Evolutionary conservation across 179 eudicot species (phyloP), one percentile per base, ranked within the genome.

Genomic region (Patellifolia procumbens): DNA sequence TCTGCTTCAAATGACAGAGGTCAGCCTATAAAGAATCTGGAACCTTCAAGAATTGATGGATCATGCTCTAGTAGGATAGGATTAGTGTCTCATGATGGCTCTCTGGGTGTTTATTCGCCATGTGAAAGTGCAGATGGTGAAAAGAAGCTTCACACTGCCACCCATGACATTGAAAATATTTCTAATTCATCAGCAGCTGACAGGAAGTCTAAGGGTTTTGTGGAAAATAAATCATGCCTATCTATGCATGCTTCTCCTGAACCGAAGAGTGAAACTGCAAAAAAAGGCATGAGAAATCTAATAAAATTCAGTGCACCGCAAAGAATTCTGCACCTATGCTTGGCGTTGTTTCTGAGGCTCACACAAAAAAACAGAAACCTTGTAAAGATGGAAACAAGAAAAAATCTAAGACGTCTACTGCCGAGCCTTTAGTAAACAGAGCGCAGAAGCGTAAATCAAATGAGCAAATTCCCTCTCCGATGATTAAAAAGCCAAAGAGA

Each of bases 281-380:
- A 72, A 74, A 59, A 77, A 81, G 72, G 75, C 73, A 81, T 58
- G 83, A 80, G 73, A 56, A 68, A 19, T 73, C 83, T 26, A 66
- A 61, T 43, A 81, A 76, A 79, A 81, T 59, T 62, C 81, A 56
- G 13, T 51, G 75, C 76, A 73, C 80, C 68, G 78, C 70, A 32
- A 78, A 78, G 49, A 61, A 77, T 64, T 71, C 82, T 73, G 80
- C 76, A 45, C 73, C 84, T 73, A 68, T 37, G 67, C 43, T 55
- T 8, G 76, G 63, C 11, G 76, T 69, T 79, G 70, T 82, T 48
- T 66, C 72, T 45, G 77, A 80, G 35, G 74, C 79, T 71, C 84
- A 78, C 73, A 95, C 93, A 85, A 87, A 90, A 68, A 90, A 89
- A 68, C 83, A 58, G 34, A 90, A 89, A 74, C 76, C 53, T 68